A percentile compares a stretch with the other conserved stretches of the same genome.
Evolutionary conservation across 768 basidiomycete genomes (phyloP).

Genomic region (Fibroporia radiculosa): DNA sequence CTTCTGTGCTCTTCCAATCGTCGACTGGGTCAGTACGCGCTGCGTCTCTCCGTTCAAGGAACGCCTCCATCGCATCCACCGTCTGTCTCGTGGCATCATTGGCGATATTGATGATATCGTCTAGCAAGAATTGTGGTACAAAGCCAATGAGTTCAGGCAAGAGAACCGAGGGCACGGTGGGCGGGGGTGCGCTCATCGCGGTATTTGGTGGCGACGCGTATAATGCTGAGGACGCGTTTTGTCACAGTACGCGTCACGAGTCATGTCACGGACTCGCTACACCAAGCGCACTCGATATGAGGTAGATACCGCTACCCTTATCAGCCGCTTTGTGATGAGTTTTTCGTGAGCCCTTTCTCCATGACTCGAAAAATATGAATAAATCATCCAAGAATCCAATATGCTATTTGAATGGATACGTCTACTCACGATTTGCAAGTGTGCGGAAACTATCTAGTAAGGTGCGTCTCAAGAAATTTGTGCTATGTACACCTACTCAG

Average conservation of each 20-base stretch:
- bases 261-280: not conserved
- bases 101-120: slow-evolving; percentile 80
- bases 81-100: slow-evolving; percentile 74
- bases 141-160: slow-evolving; percentile 75
- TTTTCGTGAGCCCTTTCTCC: not conserved
- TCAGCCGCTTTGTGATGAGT: not conserved
- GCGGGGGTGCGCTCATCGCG: slow-evolving; percentile 16
- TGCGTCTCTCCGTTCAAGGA: slow-evolving; percentile 68
- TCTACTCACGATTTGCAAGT: no score
- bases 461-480: no score
- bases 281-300: not conserved
- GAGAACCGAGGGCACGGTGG: slow-evolving; percentile 37
- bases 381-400: not conserved
- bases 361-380: not conserved
- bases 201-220: not conserved
- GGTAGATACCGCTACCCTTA: not conserved
- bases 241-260: slow-evolving; percentile 2
- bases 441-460: no score
- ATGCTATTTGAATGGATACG: no score
- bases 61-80: slow-evolving; percentile 74
- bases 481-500: no score
- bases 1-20: slow-evolving; percentile 55
- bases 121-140: slow-evolving; percentile 75
- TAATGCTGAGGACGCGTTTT: not conserved
- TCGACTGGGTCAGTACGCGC: slow-evolving; percentile 41